Base-by-base conservation (phyloP, 495 filamentous ascomycete species). In the Daldinia vernicosa region DNA sequence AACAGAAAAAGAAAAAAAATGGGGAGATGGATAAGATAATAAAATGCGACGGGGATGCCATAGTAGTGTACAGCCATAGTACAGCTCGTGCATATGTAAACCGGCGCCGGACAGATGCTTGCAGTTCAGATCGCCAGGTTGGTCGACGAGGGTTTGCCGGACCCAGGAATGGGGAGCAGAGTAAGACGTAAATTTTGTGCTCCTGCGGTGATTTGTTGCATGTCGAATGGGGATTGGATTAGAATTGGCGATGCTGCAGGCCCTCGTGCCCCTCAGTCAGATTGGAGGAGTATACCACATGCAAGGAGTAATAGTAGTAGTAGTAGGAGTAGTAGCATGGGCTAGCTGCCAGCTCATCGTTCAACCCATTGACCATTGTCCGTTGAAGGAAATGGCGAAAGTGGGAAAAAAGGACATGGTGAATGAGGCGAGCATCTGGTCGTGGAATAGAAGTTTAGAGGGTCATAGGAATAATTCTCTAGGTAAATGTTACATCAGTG, bases 181-280 rank as follows among this genome's bases (percentile, higher is more conserved):
- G 64, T 67, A 6, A 55, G 37, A 72, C 24, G 69, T 53, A 47
- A 65, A 60, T 11, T 27, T 0, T 35, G 27, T 32, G 30, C 53
- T 54, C 52, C 54, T 68, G 70, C 70, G 32, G 70, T 72, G 70
- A 72, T 72, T 72, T 65, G 65, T 68, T 69, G 70, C 66, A 73
- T 69, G 70, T 62, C 17, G 62, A 32, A 63, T 27, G 65, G 52
- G 51, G 70, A 72, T 72, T 72, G 70, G 69, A 26, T 61, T 63
- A 72, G 60, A 69, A 69, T 63, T 69, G 70, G 52, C 70, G 70
- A 69, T 63, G 61, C 51, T 62, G 70, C 70, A 72, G 57, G 15
- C 61, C n/a, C 27, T 66, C 19, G 33, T 59, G 55, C 61, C 63
- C 61, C 63, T 63, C 69, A 47, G 60, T 67, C 39, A 72, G 70